These are phyloP conservation scores for Gyromitra esculenta DNA, from an alignment of 2,329 filamentous ascomycete genomes.

Conservation along the genomic window DNA sequence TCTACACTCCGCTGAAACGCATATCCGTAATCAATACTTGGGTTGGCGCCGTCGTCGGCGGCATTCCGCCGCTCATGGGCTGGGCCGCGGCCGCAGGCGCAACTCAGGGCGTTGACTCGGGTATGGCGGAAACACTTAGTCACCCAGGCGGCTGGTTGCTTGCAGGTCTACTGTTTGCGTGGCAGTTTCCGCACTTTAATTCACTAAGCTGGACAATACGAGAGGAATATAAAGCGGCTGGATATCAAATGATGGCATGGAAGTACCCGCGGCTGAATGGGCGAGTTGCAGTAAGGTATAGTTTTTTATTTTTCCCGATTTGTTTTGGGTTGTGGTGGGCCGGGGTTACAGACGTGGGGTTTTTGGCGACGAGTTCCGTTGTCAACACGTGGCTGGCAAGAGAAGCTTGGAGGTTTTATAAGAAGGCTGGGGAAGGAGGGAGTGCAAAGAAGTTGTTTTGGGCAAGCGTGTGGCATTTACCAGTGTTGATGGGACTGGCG, in stretches of 20 bases:
- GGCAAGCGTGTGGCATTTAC: constrained; percentile 97
- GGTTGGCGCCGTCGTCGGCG: constrained; percentile 91
- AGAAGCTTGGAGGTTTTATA: constrained; percentile 85
- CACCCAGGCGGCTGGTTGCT: constrained; percentile 83
- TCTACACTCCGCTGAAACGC: constrained; percentile 93
- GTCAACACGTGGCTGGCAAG: constrained; percentile 87
- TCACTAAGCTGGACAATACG: constrained; percentile 87
- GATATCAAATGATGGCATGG: constrained; percentile 81
- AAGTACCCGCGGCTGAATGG: constrained; percentile 85
- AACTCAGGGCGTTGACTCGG: constrained; percentile 65
- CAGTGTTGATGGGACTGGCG: constrained; percentile 86
- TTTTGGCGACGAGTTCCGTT: constrained; percentile 79
- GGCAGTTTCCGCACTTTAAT: constrained; percentile 99
- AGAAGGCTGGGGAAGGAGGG: constrained; percentile 75
- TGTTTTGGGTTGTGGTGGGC: constrained; percentile 81
- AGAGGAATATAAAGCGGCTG: constrained; percentile 82
- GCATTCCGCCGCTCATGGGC: constrained; percentile 95
- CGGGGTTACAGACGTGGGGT: constrained; percentile 85
- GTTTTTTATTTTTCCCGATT: constrained; percentile 83
- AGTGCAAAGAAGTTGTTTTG: constrained; percentile 88
- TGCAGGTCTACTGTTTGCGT: constrained; percentile 84
- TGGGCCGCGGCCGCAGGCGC: constrained; percentile 96
- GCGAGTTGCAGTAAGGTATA: constrained; percentile 88
- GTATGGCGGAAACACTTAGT: constrained; percentile 44
- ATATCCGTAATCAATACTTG: constrained; percentile 90